A percentile compares a stretch with the other conserved stretches of the same genome.
These are phyloP conservation scores for Endocarpon pusillum DNA, from an alignment of 495 filamentous ascomycete species.

Conservation along the genomic window DNA sequence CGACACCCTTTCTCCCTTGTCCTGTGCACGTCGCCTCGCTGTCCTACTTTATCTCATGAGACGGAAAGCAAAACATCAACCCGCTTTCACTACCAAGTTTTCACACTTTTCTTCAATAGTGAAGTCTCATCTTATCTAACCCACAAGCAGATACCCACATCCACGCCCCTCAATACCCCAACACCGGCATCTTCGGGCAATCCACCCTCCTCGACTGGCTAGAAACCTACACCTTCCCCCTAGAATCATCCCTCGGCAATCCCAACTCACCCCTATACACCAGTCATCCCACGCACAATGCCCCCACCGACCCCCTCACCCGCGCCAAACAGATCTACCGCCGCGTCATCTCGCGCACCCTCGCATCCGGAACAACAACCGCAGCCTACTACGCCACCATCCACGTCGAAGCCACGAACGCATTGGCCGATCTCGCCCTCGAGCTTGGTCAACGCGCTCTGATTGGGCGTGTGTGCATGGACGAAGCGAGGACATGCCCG, in stretches of 20 bases:
- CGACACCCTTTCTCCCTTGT: neutral
- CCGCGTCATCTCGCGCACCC: conserved; percentile 55
- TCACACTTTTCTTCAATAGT: conserved; percentile 6
- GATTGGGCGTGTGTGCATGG: conserved; percentile 86
- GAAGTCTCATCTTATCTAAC: neutral
- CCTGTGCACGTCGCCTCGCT: neutral
- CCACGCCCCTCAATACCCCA: conserved; percentile 88
- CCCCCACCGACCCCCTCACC: conserved; percentile 19
- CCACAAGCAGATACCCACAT: conserved; percentile 78
- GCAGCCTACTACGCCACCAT: conserved; percentile 87
- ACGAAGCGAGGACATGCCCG: conserved; percentile 43
- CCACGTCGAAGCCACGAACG: conserved; percentile 65
- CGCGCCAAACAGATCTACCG: conserved; percentile 47
- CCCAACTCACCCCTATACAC: conserved; percentile 3
- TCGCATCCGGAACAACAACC: conserved; percentile 78
- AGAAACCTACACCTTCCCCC: conserved; percentile 84
- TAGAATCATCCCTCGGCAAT: conserved; percentile 52
- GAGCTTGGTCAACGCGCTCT: conserved; percentile 69
- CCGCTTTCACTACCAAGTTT: neutral
- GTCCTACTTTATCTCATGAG: neutral
- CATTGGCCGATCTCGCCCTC: conserved; percentile 68
- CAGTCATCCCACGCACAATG: conserved; percentile 4
- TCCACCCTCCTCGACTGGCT: conserved; percentile 85
- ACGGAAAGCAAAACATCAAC: conserved; percentile 1
- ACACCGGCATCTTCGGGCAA: conserved; percentile 78